Evolutionary conservation across 2,329 filamentous ascomycete species (phyloP).

Genomic region (Aspergillus pseudoterreus): DNA sequence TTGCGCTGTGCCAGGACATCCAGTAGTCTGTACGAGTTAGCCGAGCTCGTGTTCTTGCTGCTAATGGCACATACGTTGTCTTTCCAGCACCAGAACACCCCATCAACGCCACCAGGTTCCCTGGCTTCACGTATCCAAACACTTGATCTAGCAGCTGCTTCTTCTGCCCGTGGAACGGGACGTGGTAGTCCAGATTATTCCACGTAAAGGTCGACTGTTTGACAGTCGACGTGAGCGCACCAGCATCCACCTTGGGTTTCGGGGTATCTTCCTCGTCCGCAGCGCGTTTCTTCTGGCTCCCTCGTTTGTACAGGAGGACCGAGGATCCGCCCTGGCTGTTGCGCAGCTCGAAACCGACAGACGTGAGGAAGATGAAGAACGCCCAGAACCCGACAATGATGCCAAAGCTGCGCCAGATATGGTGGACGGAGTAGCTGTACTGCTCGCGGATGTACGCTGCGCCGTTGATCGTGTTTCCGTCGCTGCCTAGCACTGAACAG

Average conservation of each 20-base stretch:
- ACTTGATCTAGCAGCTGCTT: conserved; percentile 55
- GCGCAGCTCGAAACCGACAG: conserved; percentile 66
- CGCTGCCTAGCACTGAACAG: conserved; percentile 29
- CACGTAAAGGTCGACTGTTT: conserved; percentile 73
- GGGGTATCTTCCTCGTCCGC: conserved; percentile 1
- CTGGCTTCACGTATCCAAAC: conserved; percentile 69
- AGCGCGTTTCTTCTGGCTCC: conserved; percentile 19
- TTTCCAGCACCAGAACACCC: conserved; percentile 71
- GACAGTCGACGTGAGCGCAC: conserved; percentile 46
- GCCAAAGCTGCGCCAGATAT: conserved; percentile 70
- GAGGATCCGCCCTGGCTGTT: conserved; percentile 30
- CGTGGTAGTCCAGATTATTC: conserved; percentile 74
- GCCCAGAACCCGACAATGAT: conserved; percentile 72
- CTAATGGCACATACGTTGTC: conserved; percentile 30
- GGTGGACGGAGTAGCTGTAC: conserved; percentile 51
- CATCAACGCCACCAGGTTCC: conserved; percentile 74
- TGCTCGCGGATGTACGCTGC: conserved; percentile 51
- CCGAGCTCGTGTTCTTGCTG: background rate
- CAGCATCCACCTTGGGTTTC: background rate
- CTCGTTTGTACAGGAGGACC: conserved; percentile 31
- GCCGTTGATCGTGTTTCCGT: conserved; percentile 42
- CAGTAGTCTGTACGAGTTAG: conserved; percentile 30
- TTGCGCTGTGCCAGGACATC: conserved; percentile 43
- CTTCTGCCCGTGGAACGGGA: conserved; percentile 42
- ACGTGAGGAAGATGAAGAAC: conserved; percentile 70